A percentile compares a stretch with the other conserved stretches of the same genome.
These are phyloP conservation scores for Triticum urartu DNA, from an alignment of 176 grass and related monocot species.

Conservation along the genomic window DNA sequence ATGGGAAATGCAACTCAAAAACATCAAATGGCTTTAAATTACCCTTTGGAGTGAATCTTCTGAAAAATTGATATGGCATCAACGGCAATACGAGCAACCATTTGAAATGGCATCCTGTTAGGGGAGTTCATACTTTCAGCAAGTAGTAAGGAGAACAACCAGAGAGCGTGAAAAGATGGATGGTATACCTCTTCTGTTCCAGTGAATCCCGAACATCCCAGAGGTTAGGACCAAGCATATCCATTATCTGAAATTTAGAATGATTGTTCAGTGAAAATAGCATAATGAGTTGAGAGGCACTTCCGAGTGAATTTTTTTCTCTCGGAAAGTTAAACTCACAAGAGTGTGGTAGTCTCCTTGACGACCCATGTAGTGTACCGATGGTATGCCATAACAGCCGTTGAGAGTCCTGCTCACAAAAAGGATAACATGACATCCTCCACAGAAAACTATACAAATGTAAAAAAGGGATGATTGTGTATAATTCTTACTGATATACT, in stretches of 20 bases:
- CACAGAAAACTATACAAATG: slow-evolving; percentile 11
- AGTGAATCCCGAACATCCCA: slow-evolving; percentile 81
- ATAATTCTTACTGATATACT: slow-evolving; percentile 55
- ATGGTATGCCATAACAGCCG: neutral
- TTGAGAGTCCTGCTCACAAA: neutral
- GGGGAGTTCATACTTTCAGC: neutral
- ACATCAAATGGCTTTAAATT: neutral
- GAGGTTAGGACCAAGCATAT: slow-evolving; percentile 83
- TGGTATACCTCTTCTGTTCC: slow-evolving; percentile 51
- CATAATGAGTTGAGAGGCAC: slow-evolving; percentile 2
- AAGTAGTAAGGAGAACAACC: slow-evolving; percentile 2
- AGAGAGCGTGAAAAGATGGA: slow-evolving; percentile 7
- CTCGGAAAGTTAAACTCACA: slow-evolving; percentile 30
- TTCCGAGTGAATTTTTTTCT: slow-evolving; percentile 6
- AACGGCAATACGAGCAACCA: neutral
- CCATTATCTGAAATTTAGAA: slow-evolving; percentile 72
- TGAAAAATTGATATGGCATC: neutral
- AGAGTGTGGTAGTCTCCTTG: slow-evolving; percentile 18
- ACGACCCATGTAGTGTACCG: slow-evolving; percentile 44
- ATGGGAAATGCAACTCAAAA: neutral
- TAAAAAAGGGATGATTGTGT: neutral
- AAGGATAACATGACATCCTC: neutral
- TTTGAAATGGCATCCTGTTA: neutral
- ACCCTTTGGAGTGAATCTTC: neutral
- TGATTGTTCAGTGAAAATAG: neutral